Conservation (phyloP, 768 basidiomycete species). For the Phaffia tasmanica region DNA sequence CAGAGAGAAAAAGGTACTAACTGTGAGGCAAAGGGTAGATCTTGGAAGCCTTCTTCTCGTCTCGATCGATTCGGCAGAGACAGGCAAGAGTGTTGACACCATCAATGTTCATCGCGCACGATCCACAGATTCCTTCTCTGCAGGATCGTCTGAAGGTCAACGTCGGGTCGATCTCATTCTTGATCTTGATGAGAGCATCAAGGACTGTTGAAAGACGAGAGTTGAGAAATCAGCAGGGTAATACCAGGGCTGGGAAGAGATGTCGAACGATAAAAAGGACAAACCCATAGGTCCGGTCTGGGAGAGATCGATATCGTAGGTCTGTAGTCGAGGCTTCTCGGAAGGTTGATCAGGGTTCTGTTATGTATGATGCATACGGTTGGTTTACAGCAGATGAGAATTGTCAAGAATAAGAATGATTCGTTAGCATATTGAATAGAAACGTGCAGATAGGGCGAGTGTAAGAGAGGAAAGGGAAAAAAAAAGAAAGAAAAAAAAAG, state of each 20-base stretch:
- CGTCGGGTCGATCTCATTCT: conserved; percentile 95
- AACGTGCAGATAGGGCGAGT: no score
- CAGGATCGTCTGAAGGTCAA: conserved; percentile 68
- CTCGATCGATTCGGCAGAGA: conserved; percentile 84
- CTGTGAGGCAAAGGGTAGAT: conserved; percentile 97
- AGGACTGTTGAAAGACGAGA: conserved; percentile 47
- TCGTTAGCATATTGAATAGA: no score
- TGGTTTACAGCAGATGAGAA: no score
- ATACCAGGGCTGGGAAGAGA: not conserved
- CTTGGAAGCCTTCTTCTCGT: conserved; percentile 60
- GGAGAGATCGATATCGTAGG: conserved; percentile 82
- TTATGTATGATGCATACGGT: not conserved
- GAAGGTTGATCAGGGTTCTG: conserved; percentile 91
- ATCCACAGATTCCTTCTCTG: conserved; percentile 77
- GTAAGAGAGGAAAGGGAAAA: no score
- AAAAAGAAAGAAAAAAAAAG: no score
- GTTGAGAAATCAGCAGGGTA: not conserved
- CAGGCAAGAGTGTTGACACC: conserved; percentile 93
- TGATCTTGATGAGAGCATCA: conserved; percentile 79
- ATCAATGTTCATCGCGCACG: conserved; percentile 98
- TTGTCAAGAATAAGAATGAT: no score
- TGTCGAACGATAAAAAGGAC: not conserved
- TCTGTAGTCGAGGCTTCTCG: conserved; percentile 79
- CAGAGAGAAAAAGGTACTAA: conserved; percentile 41
- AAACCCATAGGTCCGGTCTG: conserved; percentile 83